Conservation (phyloP, 306 rosid genomes). For the Dryas alaskensis region DNA sequence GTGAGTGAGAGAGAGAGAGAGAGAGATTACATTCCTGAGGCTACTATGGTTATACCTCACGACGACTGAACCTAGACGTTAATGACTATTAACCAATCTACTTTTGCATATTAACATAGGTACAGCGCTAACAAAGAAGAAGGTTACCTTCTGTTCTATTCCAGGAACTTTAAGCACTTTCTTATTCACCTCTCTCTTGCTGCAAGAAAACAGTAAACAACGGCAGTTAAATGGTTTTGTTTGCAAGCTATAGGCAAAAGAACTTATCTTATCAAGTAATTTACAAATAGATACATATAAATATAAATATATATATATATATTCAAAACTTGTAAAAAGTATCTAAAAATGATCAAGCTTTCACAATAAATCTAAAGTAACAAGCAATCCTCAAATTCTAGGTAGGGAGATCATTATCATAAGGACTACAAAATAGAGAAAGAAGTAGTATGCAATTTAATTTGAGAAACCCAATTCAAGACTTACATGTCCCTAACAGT, state of each 20-base stretch:
- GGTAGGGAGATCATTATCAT: not conserved
- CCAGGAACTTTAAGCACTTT: slow-evolving; percentile 97
- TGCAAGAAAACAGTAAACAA: slow-evolving; percentile 38
- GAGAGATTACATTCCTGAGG: not conserved
- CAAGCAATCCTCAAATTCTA: not conserved
- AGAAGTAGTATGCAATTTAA: slow-evolving; percentile 11
- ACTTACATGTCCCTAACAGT: slow-evolving; percentile 98
- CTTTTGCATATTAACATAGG: not conserved
- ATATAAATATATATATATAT: no score
- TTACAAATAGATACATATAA: no score
- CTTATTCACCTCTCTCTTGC: slow-evolving; percentile 95
- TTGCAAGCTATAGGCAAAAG: not conserved
- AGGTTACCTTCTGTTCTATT: slow-evolving; percentile 88
- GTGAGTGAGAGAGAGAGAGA: not conserved
- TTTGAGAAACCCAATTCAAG: slow-evolving; percentile 1
- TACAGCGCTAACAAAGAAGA: slow-evolving; percentile 6
- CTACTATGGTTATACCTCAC: not conserved
- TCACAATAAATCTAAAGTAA: not conserved
- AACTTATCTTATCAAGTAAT: not conserved
- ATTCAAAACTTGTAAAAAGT: not conserved
- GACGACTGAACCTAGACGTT: not conserved
- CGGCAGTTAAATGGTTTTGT: not conserved
- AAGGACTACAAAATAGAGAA: not conserved
- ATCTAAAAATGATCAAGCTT: not conserved
- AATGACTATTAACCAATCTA: not conserved